These are phyloP conservation scores for Ceratobasidium sp. DNA, from an alignment of 1,284 basidiomycete species.

Conservation along the genomic window DNA sequence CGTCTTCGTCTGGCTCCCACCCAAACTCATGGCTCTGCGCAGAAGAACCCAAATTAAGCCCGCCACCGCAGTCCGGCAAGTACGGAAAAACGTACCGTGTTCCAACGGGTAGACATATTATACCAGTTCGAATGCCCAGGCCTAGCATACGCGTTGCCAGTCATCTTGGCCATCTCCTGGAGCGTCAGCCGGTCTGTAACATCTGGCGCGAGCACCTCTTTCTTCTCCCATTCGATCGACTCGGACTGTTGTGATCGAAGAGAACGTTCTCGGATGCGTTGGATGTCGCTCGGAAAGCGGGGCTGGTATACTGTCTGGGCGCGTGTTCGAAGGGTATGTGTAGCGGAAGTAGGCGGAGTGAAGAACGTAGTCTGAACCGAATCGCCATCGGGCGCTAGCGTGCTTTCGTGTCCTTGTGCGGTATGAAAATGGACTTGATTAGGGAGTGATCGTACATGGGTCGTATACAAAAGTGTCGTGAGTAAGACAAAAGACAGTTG, in stretches of 20 bases:
- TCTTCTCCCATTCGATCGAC: slow-evolving; percentile 46
- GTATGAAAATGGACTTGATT: slow-evolving; percentile 26
- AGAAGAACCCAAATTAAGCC: slow-evolving; percentile 1
- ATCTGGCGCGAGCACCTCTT: slow-evolving; percentile 72
- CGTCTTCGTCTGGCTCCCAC: slow-evolving; percentile 81
- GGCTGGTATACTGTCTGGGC: slow-evolving; percentile 75
- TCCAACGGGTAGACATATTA: slow-evolving; percentile 82
- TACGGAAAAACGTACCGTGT: slow-evolving; percentile 67
- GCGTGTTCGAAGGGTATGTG: slow-evolving; percentile 54
- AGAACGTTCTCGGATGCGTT: slow-evolving; percentile 69
- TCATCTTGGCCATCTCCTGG: slow-evolving; percentile 89
- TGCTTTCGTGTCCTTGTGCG: slow-evolving; percentile 29
- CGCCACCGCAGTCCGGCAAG: slow-evolving; percentile 5
- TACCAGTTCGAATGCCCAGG: slow-evolving; percentile 83
- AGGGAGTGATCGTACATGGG: slow-evolving; percentile 26
- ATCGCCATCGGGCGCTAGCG: slow-evolving; percentile 20
- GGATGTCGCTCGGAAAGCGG: slow-evolving; percentile 65
- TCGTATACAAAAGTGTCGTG: slow-evolving; percentile 21
- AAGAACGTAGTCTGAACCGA: slow-evolving; percentile 30
- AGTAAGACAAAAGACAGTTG: slow-evolving; percentile 31
- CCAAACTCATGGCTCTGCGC: slow-evolving; percentile 88
- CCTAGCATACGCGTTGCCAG: slow-evolving; percentile 88
- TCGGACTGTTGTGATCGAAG: slow-evolving; percentile 61
- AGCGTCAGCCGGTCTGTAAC: slow-evolving; percentile 86
- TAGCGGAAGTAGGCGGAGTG: slow-evolving; percentile 1